Percentiles rank a stretch among this genome's conserved stretches.
These are phyloP conservation scores for Guadua angustifolia DNA, from an alignment of 176 grass and related monocot species.

Conservation along the genomic window DNA sequence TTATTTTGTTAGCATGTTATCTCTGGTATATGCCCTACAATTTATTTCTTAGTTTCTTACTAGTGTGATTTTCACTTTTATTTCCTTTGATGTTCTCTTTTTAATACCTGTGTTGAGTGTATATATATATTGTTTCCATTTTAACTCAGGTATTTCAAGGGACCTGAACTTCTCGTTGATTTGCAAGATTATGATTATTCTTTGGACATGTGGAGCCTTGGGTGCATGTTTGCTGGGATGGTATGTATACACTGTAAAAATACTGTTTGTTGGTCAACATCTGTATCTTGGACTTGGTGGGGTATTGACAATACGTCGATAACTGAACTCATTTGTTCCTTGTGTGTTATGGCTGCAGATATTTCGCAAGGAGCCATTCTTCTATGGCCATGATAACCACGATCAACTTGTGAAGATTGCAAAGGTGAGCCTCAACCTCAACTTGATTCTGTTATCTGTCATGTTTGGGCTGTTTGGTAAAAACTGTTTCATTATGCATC, in stretches of 20 bases:
- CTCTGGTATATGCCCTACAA: neutral
- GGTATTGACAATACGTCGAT: slow-evolving; percentile 21
- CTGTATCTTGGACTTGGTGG: slow-evolving; percentile 15
- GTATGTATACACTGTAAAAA: slow-evolving; percentile 51
- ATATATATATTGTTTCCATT: slow-evolving; percentile 10
- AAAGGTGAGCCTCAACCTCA: slow-evolving; percentile 53
- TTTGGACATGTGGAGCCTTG: slow-evolving; percentile 95
- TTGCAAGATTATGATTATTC: slow-evolving; percentile 97
- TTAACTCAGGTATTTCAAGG: slow-evolving; percentile 81
- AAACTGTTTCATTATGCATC: neutral
- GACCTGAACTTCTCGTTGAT: slow-evolving; percentile 93
- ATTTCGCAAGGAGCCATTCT: slow-evolving; percentile 99
- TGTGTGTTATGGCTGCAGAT: slow-evolving; percentile 67
- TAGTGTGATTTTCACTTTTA: slow-evolving; percentile 22
- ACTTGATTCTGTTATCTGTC: neutral
- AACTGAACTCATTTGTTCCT: slow-evolving; percentile 22
- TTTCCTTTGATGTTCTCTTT: neutral
- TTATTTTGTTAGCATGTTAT: slow-evolving; percentile 6
- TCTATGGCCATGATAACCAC: slow-evolving; percentile 98
- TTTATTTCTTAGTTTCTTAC: slow-evolving; percentile 28
- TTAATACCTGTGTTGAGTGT: slow-evolving; percentile 17
- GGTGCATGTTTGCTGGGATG: slow-evolving; percentile 99
- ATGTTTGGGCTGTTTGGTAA: slow-evolving; percentile 11
- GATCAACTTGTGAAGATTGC: slow-evolving; percentile 98
- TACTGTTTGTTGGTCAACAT: neutral